Conservation (phyloP, 2,329 filamentous ascomycete species). For the Aspergillus versicolor region DNA sequence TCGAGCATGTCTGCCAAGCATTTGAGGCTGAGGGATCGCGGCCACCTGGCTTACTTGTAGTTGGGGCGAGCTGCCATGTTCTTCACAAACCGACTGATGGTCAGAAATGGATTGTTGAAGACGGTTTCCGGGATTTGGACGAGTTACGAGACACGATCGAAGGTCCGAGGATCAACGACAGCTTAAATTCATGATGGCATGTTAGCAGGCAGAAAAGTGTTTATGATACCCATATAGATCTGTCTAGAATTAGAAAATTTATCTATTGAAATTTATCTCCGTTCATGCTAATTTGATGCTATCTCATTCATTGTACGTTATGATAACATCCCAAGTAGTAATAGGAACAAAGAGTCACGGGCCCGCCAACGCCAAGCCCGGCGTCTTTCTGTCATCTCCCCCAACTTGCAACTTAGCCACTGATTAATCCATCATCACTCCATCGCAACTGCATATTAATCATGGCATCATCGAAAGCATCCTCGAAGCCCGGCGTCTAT, state of each 20-base stretch:
- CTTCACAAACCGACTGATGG: constrained; percentile 60
- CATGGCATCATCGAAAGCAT: constrained; percentile 34
- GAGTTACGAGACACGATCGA: constrained; percentile 29
- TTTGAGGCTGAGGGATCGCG: constrained; percentile 86
- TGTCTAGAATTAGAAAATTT: neutral
- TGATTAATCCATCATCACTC: constrained; percentile 9
- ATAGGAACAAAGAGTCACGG: constrained; percentile 13
- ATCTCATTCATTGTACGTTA: neutral
- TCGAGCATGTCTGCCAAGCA: constrained; percentile 74
- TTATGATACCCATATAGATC: constrained; percentile 17
- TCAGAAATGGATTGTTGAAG: constrained; percentile 79
- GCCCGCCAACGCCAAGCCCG: constrained; percentile 10
- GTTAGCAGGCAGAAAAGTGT: neutral
- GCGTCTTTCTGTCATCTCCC: neutral
- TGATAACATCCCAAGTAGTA: neutral
- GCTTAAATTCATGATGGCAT: constrained; percentile 1
- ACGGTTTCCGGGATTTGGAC: constrained; percentile 77
- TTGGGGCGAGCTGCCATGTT: constrained; percentile 80
- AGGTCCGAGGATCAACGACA: constrained; percentile 1
- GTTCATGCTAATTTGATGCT: neutral
- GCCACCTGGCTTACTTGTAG: constrained; percentile 83
- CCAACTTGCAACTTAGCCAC: neutral
- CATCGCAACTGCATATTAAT: constrained; percentile 6
- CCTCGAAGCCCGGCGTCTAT: constrained; percentile 30
- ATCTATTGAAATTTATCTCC: neutral